Conservation (phyloP, 1,139 yeast genomes). For the Pneumocystis wakefieldiae region DNA sequence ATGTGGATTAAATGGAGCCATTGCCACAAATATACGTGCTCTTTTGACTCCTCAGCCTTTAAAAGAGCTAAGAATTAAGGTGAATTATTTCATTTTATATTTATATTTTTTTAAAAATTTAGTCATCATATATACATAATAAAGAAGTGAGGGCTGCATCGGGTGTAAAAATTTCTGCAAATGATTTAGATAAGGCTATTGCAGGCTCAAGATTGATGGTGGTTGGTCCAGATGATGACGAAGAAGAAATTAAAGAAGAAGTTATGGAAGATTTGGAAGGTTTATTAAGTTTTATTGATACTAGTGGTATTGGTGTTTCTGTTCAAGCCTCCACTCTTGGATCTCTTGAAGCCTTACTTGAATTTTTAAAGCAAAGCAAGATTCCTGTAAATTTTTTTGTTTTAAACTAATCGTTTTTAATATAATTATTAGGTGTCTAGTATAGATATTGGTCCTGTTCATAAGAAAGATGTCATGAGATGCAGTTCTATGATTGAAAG, state of each 20-base stretch:
- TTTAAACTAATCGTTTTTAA: background rate
- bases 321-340: constrained; percentile 98
- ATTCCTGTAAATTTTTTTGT: constrained; percentile 73
- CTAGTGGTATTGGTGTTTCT: constrained; percentile 88
- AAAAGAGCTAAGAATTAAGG: constrained; percentile 82
- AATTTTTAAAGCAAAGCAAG: constrained; percentile 94
- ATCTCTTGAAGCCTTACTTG: constrained; percentile 89
- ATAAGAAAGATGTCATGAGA: constrained; percentile 94
- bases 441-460: constrained; percentile 94
- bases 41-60: constrained; percentile 94
- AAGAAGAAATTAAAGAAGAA: constrained; percentile 93
- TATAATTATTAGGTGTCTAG: constrained; percentile 22
- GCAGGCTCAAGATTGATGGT: constrained; percentile 95
- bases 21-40: constrained; percentile 93
- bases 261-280: constrained; percentile 98
- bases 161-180: constrained; percentile 97
- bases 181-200: constrained; percentile 93
- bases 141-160: constrained; percentile 97
- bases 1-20: constrained; percentile 98
- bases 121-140: constrained; percentile 54
- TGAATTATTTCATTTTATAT: background rate
- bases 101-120: constrained; percentile 34
- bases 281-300: constrained; percentile 82
- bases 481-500: constrained; percentile 93
- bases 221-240: constrained; percentile 95